Base-by-base conservation (phyloP, 768 basidiomycete species). In the Infundibulicybe gibba region DNA sequence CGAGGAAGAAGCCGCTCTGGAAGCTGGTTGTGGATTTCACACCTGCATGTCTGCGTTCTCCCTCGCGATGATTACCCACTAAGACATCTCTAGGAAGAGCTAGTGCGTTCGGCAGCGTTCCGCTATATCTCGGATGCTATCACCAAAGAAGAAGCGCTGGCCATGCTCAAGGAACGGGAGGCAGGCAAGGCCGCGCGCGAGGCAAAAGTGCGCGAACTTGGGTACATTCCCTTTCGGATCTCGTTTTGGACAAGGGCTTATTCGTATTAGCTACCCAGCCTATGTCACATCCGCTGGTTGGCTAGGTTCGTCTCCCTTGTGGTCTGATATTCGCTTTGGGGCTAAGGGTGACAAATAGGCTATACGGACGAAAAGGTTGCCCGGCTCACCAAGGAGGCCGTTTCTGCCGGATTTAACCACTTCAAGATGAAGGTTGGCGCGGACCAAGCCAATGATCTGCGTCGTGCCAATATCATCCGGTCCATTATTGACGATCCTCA, bases 381-480 rank as follows among this genome's bases (percentile, higher is more conserved):
- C 1, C 77, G 83, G 6, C 77, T 98, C 43, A 97, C 92, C 8
- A 83, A 83, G 58, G 90, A 94, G 60, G 90, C 93, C 30, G 74
- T 98, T 43, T 67, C 76, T 17, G 80, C 78, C 38, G 94, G 94
- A 16, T 98, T 98, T 80, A 95, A 91, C 69, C 94, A 97, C 70
- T 98, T 98, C 81, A 97, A 97, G 70, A 94, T 97, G 85, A 98
- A 97, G 72, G 95, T 98, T 54, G 95, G 95, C 44, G 85, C 87
- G 19, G 76, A 89, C 66, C 73, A 80, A 47, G 78, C 82, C 33
- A 81, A 85, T 61, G 95, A 97, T 66, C 71, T 94, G 43, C 85
- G 92, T 42, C 84, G 94, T 45, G 91, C 92, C 16, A 79, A 77
- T 57, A 76, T 97, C 58, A 94, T 98, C 55, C 84, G 95, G 47